These are phyloP conservation scores for Hippophae gyantsensis DNA, from an alignment of 306 rosid genomes.

Conservation along the genomic window DNA sequence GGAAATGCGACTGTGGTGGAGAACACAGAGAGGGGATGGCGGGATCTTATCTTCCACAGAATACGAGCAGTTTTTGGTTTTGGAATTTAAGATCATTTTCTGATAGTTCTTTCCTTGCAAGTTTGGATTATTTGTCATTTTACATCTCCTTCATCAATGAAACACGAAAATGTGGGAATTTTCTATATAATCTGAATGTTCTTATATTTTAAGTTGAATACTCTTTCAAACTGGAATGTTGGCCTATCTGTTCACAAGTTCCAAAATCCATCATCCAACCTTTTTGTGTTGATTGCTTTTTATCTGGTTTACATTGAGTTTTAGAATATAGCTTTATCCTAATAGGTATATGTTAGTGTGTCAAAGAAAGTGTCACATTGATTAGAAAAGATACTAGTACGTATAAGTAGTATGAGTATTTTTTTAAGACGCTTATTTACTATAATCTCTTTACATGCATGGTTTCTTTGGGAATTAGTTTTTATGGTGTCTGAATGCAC, in stretches of 20 bases:
- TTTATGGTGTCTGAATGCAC: too few relatives aligned
- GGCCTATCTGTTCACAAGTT: not conserved
- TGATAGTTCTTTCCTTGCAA: not conserved
- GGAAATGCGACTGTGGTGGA: conserved; percentile 95
- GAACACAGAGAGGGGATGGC: conserved; percentile 97
- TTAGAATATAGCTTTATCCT: too few relatives aligned
- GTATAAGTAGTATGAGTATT: too few relatives aligned
- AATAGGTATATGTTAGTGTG: too few relatives aligned
- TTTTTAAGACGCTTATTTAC: too few relatives aligned
- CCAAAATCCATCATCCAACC: not conserved
- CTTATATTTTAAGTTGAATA: conserved; percentile 15
- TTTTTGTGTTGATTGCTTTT: too few relatives aligned
- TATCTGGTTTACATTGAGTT: too few relatives aligned
- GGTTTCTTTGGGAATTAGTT: too few relatives aligned
- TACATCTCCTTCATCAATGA: conserved; percentile 13
- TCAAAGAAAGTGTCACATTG: too few relatives aligned
- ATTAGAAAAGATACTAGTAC: too few relatives aligned
- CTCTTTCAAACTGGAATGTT: conserved; percentile 2
- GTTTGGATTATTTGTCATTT: conserved; percentile 14
- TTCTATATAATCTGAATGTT: conserved; percentile 18
- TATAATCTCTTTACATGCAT: too few relatives aligned
- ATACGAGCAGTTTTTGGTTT: conserved; percentile 92
- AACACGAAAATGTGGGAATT: conserved; percentile 19
- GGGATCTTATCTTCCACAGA: conserved; percentile 92
- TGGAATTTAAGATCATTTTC: conserved; percentile 44